Base-by-base conservation (phyloP, 202 grass and related monocot species). In the Musa balbisiana region DNA sequence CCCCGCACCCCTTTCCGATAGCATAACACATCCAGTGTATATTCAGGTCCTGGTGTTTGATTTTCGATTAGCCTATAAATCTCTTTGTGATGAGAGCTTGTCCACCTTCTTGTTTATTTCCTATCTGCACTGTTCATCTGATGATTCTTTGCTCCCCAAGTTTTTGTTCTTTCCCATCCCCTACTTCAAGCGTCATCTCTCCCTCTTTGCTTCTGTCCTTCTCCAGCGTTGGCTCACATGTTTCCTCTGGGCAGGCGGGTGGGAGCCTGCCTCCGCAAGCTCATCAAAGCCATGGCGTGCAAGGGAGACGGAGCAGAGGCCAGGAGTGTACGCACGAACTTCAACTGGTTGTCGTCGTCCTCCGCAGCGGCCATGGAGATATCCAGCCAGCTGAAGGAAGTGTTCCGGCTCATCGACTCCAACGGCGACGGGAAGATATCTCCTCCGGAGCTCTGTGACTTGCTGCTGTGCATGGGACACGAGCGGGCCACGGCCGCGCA, bases 341-440 rank as follows among this genome's bases (percentile, higher is more conserved):
- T 43, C 33, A 5, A 43, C 5, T 43, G 33, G 33, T 43, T 43
- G 33, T 43, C 33, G 33, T 3, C 33, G 33, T 43, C 33, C 33
- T 43, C 33, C 33, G 4, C 5, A 8, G 33, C 5, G 33, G 33
- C 33, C 33, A 6, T 43, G 33, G 33, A 43, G 33, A 43, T 82
- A 64, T 63, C 74, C 69, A 66, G 64, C 76, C 80, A 82, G 54
- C 76, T 79, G 75, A 77, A 78, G 82, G 58, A 64, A 63, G 82
- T 83, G 43, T 83, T 83, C 55, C 66, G 77, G 22, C 68, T 83
- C 53, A 83, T 83, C 13, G 82, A 83, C 67, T 79, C 76, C 69
- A 68, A 79, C 64, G 82, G 82, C 60, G 82, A 84, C 72, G 82
- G 82, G 2, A 84, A 79, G 43, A 84, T 84, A 29, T 84, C 82